Conservation (phyloP, 2,329 filamentous ascomycete species). For the Ophiocordyceps camponoti-saundersi region DNA sequence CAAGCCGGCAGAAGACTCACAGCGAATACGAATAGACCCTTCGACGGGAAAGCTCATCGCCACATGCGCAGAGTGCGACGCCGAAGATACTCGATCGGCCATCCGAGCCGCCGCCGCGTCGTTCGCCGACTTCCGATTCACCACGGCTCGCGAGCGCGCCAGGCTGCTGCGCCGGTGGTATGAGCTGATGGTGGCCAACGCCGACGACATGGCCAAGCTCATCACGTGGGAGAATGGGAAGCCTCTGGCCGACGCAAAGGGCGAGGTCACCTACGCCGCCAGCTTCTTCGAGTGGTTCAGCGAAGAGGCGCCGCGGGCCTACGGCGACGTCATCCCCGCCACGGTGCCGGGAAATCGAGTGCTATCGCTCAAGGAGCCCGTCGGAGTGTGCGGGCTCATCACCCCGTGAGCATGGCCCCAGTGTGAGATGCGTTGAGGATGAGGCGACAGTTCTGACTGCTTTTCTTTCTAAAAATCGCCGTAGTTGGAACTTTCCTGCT, state of each 20-base stretch:
- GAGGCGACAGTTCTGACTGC: no score
- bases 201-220: slow-evolving; percentile 63
- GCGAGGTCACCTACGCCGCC: slow-evolving; percentile 56
- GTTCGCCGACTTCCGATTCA: slow-evolving; percentile 51
- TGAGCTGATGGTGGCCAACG: slow-evolving; percentile 61
- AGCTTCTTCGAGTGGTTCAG: slow-evolving; percentile 70
- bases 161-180: slow-evolving; percentile 67
- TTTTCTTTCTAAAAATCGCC: no score
- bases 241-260: slow-evolving; percentile 56
- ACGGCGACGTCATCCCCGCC: slow-evolving; percentile 60
- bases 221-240: slow-evolving; percentile 90
- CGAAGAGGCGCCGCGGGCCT: slow-evolving; percentile 57
- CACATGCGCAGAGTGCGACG: slow-evolving; percentile 69
- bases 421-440: not conserved
- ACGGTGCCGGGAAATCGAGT: slow-evolving; percentile 57
- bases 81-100: slow-evolving; percentile 60
- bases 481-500: slow-evolving; percentile 67
- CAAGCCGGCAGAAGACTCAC: not conserved
- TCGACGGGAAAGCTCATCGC: slow-evolving; percentile 68
- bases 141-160: slow-evolving; percentile 57
- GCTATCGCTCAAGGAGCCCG: slow-evolving; percentile 64
- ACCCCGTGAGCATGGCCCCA: slow-evolving; percentile 42
- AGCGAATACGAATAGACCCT: slow-evolving; percentile 42
- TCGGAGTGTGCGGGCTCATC: slow-evolving; percentile 69
- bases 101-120: slow-evolving; percentile 72